Evolutionary conservation across 495 filamentous ascomycete species (phyloP).

Genomic region (Talaromyces trachyspermus): DNA sequence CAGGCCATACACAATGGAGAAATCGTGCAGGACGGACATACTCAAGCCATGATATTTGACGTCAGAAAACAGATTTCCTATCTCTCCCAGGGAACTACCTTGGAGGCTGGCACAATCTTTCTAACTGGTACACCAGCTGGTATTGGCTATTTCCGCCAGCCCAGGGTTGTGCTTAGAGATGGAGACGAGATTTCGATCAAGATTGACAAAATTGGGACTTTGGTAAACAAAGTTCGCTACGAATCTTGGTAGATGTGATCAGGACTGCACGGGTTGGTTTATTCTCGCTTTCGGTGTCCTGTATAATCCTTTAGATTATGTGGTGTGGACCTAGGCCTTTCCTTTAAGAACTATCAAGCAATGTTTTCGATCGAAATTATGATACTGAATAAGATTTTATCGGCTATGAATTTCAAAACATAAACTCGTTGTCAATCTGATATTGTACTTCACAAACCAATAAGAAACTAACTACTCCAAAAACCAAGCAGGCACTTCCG

Average conservation of each 20-base stretch:
- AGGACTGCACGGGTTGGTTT: too few relatives aligned
- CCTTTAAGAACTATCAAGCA: too few relatives aligned
- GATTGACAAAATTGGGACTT: conserved; percentile 30
- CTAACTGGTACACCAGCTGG: conserved; percentile 70
- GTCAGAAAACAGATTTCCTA: conserved; percentile 68
- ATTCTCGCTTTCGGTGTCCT: too few relatives aligned
- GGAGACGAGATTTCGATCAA: conserved; percentile 47
- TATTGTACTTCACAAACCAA: too few relatives aligned
- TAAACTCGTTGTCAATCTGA: too few relatives aligned
- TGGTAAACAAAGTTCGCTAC: conserved; percentile 23
- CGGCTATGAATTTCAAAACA: too few relatives aligned
- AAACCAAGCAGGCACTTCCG: conserved; percentile 14
- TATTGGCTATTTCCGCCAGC: conserved; percentile 38
- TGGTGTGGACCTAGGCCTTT: too few relatives aligned
- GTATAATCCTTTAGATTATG: too few relatives aligned
- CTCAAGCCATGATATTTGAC: conserved; percentile 63
- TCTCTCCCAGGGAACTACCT: conserved; percentile 68
- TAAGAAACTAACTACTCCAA: not conserved
- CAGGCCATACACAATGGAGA: conserved; percentile 60
- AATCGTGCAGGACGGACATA: conserved; percentile 56
- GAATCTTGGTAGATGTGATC: too few relatives aligned
- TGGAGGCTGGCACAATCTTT: conserved; percentile 73
- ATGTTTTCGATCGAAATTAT: too few relatives aligned
- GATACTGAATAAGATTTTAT: too few relatives aligned
- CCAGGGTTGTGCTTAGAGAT: conserved; percentile 39